A percentile compares a stretch with the other conserved stretches of the same genome.
Conservation (phyloP, 2,329 filamentous ascomycete genomes). For the Exophiala sp. region DNA sequence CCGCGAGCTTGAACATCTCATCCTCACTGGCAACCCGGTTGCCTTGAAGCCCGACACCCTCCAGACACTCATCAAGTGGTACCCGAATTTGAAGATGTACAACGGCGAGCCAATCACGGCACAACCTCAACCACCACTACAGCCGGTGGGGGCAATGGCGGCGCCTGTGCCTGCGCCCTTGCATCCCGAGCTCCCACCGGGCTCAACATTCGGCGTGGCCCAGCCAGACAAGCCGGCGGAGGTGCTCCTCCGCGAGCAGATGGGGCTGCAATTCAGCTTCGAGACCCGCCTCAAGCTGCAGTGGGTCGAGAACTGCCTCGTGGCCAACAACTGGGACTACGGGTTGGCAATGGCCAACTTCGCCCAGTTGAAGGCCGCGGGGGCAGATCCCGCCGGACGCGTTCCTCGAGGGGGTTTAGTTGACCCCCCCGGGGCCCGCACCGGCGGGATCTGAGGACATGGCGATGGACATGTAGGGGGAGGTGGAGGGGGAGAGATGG, state of each 20-base stretch:
- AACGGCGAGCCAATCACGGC: conserved; percentile 57
- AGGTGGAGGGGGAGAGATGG: not conserved
- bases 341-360: conserved; percentile 69
- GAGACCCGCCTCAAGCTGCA: conserved; percentile 73
- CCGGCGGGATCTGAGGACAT: not conserved
- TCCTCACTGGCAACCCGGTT: conserved; percentile 71
- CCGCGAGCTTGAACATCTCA: conserved; percentile 69
- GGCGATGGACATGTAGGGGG: not conserved
- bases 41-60: conserved; percentile 57
- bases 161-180: conserved; percentile 52
- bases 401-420: conserved; percentile 18
- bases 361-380: conserved; percentile 58
- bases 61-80: conserved; percentile 70
- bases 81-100: conserved; percentile 69
- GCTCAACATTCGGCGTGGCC: conserved; percentile 37
- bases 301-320: conserved; percentile 75
- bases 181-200: conserved; percentile 27
- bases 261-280: conserved; percentile 64
- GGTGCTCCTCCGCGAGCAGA: conserved; percentile 60
- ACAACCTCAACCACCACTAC: conserved; percentile 66
- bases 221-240: conserved; percentile 42
- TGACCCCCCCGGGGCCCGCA: not conserved
- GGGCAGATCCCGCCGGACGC: conserved; percentile 25
- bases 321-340: conserved; percentile 73
- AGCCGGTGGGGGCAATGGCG: conserved; percentile 45